Conservation (phyloP, 371 early-diverging fungal genomes). For the Syncephalastrum contaminatum region DNA sequence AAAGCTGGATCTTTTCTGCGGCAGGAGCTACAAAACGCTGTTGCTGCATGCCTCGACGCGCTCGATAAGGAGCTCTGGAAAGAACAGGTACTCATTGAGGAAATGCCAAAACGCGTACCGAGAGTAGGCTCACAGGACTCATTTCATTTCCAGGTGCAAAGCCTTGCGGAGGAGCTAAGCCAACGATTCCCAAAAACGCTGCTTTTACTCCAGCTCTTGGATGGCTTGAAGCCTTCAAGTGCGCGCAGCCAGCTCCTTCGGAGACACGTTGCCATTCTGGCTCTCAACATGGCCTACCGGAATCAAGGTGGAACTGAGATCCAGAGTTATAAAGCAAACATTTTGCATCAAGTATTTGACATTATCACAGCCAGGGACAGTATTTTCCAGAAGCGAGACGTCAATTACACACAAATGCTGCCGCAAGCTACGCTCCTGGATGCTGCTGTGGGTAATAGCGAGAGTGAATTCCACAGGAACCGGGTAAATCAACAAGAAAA, state of each 20-base stretch:
- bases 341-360: neutral
- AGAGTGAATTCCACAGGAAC: constrained; percentile 24
- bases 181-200: constrained; percentile 9
- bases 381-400: constrained; percentile 15
- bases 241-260: constrained; percentile 22
- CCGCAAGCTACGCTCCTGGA: constrained; percentile 22
- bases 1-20: constrained; percentile 19
- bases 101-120: neutral
- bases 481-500: constrained; percentile 11
- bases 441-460: constrained; percentile 29
- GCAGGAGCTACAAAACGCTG: constrained; percentile 28
- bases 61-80: constrained; percentile 18
- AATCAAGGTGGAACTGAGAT: neutral
- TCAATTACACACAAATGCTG: constrained; percentile 24
- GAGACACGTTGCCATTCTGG: constrained; percentile 23
- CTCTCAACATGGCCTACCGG: constrained; percentile 8
- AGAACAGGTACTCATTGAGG: constrained; percentile 11
- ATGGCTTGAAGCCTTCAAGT: constrained; percentile 25
- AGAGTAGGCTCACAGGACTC: too few relatives aligned
- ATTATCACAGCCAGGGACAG: constrained; percentile 19
- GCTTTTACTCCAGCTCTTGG: constrained; percentile 19
- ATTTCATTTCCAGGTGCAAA: constrained; percentile 16
- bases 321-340: neutral
- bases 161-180: constrained; percentile 17
- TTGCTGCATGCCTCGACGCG: constrained; percentile 12